These are phyloP conservation scores for Penicillium dipodomyicola DNA, from an alignment of 495 filamentous ascomycete genomes.

Conservation along the genomic window DNA sequence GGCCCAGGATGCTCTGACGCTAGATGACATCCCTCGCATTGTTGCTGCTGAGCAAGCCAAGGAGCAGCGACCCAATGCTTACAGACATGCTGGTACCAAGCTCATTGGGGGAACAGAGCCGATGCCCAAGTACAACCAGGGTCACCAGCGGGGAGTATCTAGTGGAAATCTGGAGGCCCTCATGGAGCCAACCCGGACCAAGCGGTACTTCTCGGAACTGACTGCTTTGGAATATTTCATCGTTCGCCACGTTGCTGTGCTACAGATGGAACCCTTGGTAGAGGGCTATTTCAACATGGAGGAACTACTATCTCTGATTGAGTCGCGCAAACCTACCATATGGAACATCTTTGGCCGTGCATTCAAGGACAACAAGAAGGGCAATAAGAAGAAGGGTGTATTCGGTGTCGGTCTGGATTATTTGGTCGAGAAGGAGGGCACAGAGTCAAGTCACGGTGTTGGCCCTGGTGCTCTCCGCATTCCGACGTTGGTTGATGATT, in stretches of 20 bases:
- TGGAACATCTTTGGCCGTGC: constrained; percentile 98
- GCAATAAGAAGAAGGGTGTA: constrained; percentile 84
- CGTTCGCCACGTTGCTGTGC: constrained; percentile 88
- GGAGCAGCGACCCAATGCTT: constrained; percentile 85
- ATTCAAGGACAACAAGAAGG: constrained; percentile 80
- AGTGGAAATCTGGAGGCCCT: constrained; percentile 55
- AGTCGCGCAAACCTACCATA: constrained; percentile 88
- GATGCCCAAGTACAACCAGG: constrained; percentile 66
- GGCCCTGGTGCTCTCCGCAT: constrained; percentile 87
- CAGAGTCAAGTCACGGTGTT: constrained; percentile 92
- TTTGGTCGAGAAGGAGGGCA: constrained; percentile 88
- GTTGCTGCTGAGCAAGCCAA: constrained; percentile 93
- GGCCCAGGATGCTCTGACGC: constrained; percentile 83
- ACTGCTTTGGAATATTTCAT: constrained; percentile 97
- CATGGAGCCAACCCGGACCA: constrained; percentile 44
- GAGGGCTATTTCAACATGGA: constrained; percentile 89
- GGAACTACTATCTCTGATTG: constrained; percentile 91
- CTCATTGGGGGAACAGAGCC: constrained; percentile 60
- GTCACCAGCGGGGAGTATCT: constrained; percentile 77
- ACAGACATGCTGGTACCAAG: constrained; percentile 70
- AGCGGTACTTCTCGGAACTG: constrained; percentile 93
- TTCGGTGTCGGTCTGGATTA: constrained; percentile 83
- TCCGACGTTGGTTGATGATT: constrained; percentile 85
- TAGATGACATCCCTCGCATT: constrained; percentile 97
- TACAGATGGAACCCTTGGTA: constrained; percentile 92